These are phyloP conservation scores for Backusella parvicylindrica DNA, from an alignment of 192 early-diverging fungal species.

Conservation along the genomic window DNA sequence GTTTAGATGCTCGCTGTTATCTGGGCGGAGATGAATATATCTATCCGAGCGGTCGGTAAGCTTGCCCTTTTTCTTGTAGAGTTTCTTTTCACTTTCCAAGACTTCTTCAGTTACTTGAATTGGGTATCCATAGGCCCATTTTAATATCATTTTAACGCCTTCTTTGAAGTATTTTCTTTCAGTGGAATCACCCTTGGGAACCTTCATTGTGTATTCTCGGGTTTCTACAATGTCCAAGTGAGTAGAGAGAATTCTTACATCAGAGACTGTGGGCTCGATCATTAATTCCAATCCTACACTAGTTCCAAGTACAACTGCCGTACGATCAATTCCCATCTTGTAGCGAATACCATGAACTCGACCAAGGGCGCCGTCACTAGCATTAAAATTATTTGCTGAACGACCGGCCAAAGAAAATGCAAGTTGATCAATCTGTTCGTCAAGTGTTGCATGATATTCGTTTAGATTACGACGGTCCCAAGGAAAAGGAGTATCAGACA, in stretches of 20 bases:
- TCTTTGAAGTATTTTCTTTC: not conserved
- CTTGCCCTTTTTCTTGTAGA: not conserved
- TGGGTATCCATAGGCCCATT: slow-evolving; percentile 19
- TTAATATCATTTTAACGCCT: slow-evolving; percentile 12
- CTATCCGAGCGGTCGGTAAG: not conserved
- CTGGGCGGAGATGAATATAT: not conserved
- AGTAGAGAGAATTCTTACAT: not conserved
- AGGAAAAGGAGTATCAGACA: not conserved
- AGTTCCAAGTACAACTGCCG: slow-evolving; percentile 23
- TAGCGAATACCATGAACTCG: slow-evolving; percentile 13
- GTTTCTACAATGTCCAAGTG: not conserved
- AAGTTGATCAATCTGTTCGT: slow-evolving; percentile 23
- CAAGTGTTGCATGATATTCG: slow-evolving; percentile 1
- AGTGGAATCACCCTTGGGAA: not conserved
- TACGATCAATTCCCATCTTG: slow-evolving; percentile 16
- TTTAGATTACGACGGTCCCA: slow-evolving; percentile 1
- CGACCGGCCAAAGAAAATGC: slow-evolving; percentile 16
- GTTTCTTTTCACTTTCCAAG: not conserved
- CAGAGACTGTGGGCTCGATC: slow-evolving; percentile 11
- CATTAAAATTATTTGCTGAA: not conserved
- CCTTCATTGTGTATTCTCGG: slow-evolving; percentile 9
- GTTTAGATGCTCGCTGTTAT: not conserved
- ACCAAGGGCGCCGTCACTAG: not conserved
- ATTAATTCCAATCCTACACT: slow-evolving; percentile 16
- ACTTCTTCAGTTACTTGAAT: not conserved